Percentiles rank a stretch among this genome's conserved stretches.
phyloP scores from a whole-genome alignment of 306 rosid species.

The Abrus precatorius region DNA sequence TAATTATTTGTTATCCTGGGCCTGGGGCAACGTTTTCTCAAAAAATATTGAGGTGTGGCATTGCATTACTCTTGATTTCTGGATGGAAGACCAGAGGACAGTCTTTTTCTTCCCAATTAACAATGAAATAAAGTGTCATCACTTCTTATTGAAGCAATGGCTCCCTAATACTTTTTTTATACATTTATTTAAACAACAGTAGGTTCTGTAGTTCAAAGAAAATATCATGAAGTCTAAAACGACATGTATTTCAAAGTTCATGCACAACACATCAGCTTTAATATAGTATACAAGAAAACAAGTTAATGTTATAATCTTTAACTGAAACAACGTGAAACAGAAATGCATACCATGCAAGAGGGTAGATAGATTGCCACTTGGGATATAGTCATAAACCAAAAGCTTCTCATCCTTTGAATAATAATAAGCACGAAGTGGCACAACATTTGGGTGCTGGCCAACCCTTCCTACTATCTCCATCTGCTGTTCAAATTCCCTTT shows the following conservation, averaged over 20 bases:
- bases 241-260: neutral
- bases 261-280: conserved; percentile 31
- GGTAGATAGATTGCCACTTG: conserved; percentile 75
- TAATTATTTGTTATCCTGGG: neutral
- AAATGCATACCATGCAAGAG: conserved; percentile 76
- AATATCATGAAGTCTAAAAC: conserved; percentile 16
- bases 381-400: conserved; percentile 75
- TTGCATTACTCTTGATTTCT: too few relatives aligned
- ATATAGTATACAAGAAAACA: neutral
- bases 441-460: conserved; percentile 72
- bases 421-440: conserved; percentile 89
- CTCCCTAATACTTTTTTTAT: neutral
- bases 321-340: conserved; percentile 25
- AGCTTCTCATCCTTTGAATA: conserved; percentile 94
- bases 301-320: neutral
- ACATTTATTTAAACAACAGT: conserved; percentile 7
- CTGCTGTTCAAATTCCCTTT: conserved; percentile 84
- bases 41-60: too few relatives aligned
- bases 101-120: neutral
- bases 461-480: conserved; percentile 82
- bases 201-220: neutral
- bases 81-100: neutral
- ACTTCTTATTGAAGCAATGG: too few relatives aligned
- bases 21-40: neutral
- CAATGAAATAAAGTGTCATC: too few relatives aligned